Evolutionary conservation across 352 stramenopile genomes (phyloP).

Genomic region (Lagenidium sp.): DNA sequence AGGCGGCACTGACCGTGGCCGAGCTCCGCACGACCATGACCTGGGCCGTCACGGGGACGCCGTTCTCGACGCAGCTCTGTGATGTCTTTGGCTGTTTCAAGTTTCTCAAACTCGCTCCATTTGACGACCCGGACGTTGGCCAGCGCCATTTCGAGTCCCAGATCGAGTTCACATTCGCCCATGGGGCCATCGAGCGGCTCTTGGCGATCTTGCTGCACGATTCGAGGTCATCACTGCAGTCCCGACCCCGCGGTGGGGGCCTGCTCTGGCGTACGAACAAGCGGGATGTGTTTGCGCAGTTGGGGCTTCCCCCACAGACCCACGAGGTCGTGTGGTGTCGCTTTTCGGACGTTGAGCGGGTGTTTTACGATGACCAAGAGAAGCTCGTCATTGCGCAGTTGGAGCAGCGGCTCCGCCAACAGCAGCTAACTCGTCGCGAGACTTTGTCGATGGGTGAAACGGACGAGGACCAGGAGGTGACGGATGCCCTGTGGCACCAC

Average conservation of each 20-base stretch:
- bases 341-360: constrained; percentile 65
- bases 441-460: background rate
- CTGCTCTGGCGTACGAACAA: constrained; percentile 80
- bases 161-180: constrained; percentile 25
- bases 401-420: constrained; percentile 22
- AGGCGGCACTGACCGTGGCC: constrained; percentile 77
- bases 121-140: constrained; percentile 20
- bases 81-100: constrained; percentile 83
- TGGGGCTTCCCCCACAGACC: constrained; percentile 46
- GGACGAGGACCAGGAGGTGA: constrained; percentile 13
- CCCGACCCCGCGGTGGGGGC: constrained; percentile 20
- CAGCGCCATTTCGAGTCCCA: constrained; percentile 22
- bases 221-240: no score
- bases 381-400: constrained; percentile 30
- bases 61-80: constrained; percentile 68
- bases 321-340: constrained; percentile 50
- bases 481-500: constrained; percentile 42
- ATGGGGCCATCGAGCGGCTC: constrained; percentile 16
- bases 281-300: constrained; percentile 53
- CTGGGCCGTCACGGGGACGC: constrained; percentile 90
- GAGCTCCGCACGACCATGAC: constrained; percentile 47
- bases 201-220: no score
- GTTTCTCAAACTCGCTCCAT: constrained; percentile 52
- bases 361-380: constrained; percentile 74
- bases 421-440: constrained; percentile 3